phyloP scores from a whole-genome alignment of 179 eudicot genomes.

The Camellia oleifera region DNA sequence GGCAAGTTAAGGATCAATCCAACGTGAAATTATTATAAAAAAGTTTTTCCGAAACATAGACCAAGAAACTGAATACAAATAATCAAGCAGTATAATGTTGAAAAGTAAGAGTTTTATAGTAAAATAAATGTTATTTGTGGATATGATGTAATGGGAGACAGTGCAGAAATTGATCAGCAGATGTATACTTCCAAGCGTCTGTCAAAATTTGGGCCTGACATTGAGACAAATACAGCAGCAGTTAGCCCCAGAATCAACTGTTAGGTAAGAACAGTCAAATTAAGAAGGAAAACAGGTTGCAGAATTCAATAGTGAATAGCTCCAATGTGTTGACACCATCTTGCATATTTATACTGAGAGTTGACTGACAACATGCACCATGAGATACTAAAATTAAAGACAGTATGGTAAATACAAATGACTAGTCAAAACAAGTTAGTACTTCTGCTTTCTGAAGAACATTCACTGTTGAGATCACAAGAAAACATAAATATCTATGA shows the following conservation, averaged over 20 bases:
- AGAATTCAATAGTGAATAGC: neutral
- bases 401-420: neutral
- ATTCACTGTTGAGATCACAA: neutral
- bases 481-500: neutral
- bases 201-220: constrained; percentile 89
- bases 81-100: neutral
- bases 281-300: neutral
- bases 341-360: neutral
- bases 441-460: neutral
- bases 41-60: constrained; percentile 6
- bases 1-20: constrained; percentile 55
- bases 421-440: neutral
- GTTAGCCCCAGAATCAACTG: neutral
- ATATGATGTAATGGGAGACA: constrained; percentile 99
- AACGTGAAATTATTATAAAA: neutral
- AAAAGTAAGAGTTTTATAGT: neutral
- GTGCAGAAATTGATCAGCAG: constrained; percentile 80
- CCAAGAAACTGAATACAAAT: neutral
- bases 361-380: neutral
- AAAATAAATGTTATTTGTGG: constrained; percentile 31
- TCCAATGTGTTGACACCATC: neutral
- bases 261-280: neutral
- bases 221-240: neutral
- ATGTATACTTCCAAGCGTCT: constrained; percentile 87
- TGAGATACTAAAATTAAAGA: neutral